Evolutionary conservation across 805 yeast genomes (phyloP).

Genomic region (Saturnispora dispora): DNA sequence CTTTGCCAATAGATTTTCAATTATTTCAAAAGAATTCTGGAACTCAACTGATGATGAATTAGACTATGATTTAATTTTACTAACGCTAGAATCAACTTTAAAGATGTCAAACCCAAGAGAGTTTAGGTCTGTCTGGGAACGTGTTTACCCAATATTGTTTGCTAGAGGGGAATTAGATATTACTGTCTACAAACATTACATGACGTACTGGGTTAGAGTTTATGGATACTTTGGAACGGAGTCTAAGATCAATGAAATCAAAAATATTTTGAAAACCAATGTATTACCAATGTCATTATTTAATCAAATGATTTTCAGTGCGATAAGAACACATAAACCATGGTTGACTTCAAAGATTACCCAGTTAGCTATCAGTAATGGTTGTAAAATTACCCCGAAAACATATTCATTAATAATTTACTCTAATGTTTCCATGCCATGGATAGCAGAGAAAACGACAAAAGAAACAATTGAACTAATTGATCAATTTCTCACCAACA

Average conservation of each 20-base stretch:
- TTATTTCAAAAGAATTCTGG: slow-evolving; percentile 17
- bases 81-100: slow-evolving; percentile 20
- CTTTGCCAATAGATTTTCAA: slow-evolving; percentile 17
- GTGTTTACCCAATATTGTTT: slow-evolving; percentile 8
- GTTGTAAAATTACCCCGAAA: slow-evolving; percentile 14
- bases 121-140: slow-evolving; percentile 19
- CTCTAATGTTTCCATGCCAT: slow-evolving; percentile 14
- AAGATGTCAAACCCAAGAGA: slow-evolving; percentile 11
- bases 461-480: slow-evolving; percentile 16
- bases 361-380: slow-evolving; percentile 13
- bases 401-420: slow-evolving; percentile 24
- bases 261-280: slow-evolving; percentile 5
- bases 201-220: slow-evolving; percentile 18
- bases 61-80: slow-evolving; percentile 11
- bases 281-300: slow-evolving; percentile 17
- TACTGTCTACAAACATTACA: slow-evolving; percentile 15
- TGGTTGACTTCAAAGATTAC: slow-evolving; percentile 16
- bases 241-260: slow-evolving; percentile 13
- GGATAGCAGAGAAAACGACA: slow-evolving; percentile 13
- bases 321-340: slow-evolving; percentile 15
- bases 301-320: slow-evolving; percentile 22
- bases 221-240: slow-evolving; percentile 13
- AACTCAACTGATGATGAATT: slow-evolving; percentile 5
- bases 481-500: slow-evolving; percentile 18
- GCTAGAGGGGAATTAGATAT: slow-evolving; percentile 9